A percentile compares a stretch with the other conserved stretches of the same genome.
Conservation (phyloP, 192 early-diverging fungal species). For the Geranomyces variabilis region DNA sequence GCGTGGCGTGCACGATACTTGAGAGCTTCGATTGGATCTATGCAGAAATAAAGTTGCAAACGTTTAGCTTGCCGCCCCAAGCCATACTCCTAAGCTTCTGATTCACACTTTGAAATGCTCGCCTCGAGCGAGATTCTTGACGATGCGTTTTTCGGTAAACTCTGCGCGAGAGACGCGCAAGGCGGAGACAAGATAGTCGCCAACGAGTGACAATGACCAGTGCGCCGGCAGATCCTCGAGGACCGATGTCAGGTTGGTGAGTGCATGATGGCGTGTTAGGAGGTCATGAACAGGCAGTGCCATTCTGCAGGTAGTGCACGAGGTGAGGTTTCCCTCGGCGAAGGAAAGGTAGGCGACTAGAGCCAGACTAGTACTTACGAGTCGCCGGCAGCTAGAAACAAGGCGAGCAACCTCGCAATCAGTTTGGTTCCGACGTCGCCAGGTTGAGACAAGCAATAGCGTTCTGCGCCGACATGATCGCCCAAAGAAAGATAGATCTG, state of each 20-base stretch:
- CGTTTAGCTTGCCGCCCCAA: too few species aligned
- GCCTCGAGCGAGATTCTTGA: constrained; percentile 32
- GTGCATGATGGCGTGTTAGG: neutral
- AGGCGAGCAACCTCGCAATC: neutral
- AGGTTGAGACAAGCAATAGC: constrained; percentile 22
- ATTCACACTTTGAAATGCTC: constrained; percentile 28
- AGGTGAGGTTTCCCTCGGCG: too few species aligned
- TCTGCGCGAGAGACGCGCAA: constrained; percentile 20
- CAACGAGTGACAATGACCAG: constrained; percentile 42
- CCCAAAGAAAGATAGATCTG: constrained; percentile 17
- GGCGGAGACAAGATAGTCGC: constrained; percentile 21
- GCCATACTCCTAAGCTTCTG: too few species aligned
- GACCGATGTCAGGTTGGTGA: neutral
- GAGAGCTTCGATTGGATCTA: too few species aligned
- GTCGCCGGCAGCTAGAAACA: neutral
- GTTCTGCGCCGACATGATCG: constrained; percentile 40
- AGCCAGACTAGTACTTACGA: neutral
- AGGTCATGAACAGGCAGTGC: neutral
- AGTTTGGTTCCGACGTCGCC: neutral
- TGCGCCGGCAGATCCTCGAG: constrained; percentile 36
- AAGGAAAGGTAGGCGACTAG: neutral
- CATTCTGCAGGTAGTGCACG: neutral
- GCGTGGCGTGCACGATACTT: too few species aligned
- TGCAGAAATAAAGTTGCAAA: too few species aligned
- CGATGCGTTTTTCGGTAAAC: constrained; percentile 22